Percentiles rank a stretch among this genome's conserved stretches.
Conservation (phyloP, 306 rosid species). For the Neltuma alba region DNA sequence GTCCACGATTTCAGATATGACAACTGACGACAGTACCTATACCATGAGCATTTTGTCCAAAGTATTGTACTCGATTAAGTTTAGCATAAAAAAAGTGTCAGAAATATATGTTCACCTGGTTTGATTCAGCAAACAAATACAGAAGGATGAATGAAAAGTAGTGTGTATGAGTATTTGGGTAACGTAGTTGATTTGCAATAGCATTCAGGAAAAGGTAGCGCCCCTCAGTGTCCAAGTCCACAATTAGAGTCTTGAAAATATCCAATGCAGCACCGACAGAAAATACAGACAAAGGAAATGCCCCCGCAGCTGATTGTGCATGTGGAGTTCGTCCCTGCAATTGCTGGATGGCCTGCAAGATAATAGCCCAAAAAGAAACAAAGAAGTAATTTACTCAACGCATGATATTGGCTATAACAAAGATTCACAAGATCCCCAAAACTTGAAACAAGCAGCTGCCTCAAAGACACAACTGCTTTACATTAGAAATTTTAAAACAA, state of each 20-base stretch:
- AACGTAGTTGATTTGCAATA: constrained; percentile 94
- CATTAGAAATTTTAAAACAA: not conserved
- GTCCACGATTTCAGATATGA: not conserved
- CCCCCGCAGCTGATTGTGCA: constrained; percentile 61
- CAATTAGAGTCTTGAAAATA: constrained; percentile 73
- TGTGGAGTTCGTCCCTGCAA: constrained; percentile 77
- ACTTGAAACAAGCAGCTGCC: not conserved
- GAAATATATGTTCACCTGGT: constrained; percentile 58
- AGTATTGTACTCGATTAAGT: not conserved
- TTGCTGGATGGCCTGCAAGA: constrained; percentile 89
- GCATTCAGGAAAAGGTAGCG: constrained; percentile 98
- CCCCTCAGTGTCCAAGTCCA: constrained; percentile 92
- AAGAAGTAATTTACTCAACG: not conserved
- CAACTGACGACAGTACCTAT: not conserved
- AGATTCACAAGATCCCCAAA: not conserved
- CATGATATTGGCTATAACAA: not conserved
- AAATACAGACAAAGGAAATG: constrained; percentile 68
- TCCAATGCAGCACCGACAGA: constrained; percentile 95
- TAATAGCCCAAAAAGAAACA: constrained; percentile 20
- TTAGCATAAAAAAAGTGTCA: not conserved
- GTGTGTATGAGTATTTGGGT: constrained; percentile 96
- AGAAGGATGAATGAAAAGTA: constrained; percentile 95
- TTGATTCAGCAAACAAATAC: constrained; percentile 87
- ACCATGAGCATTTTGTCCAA: not conserved
- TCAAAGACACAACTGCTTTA: not conserved